Percentiles rank a stretch among this genome's conserved stretches.
phyloP scores from a whole-genome alignment of 1,284 basidiomycete species.

The Phenoliferia sp. region DNA sequence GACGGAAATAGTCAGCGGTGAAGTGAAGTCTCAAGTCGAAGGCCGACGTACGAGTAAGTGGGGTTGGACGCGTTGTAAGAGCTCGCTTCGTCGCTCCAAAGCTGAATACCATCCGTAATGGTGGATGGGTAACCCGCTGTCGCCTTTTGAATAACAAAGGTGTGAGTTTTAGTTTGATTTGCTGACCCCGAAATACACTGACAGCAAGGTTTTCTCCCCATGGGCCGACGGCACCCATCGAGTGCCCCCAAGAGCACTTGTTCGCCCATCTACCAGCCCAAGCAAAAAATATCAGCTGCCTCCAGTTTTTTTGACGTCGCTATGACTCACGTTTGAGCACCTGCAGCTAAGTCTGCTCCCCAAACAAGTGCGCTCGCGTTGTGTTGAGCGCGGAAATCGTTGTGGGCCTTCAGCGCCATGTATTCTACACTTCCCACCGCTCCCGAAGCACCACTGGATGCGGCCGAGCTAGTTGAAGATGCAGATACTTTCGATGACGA shows the following conservation, averaged over 20 bases:
- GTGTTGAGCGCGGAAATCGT: slow-evolving; percentile 22
- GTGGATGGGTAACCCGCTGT: background rate
- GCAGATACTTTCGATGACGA: background rate
- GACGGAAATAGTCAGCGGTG: background rate
- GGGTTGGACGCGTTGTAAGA: slow-evolving; percentile 17
- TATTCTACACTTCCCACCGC: background rate
- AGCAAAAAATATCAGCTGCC: background rate
- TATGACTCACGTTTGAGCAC: slow-evolving; percentile 6
- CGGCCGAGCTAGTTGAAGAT: background rate
- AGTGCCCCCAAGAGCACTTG: slow-evolving; percentile 24
- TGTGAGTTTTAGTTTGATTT: background rate
- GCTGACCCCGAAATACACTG: background rate
- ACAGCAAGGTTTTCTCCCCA: slow-evolving; percentile 30
- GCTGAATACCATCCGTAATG: slow-evolving; percentile 2
- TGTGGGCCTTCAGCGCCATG: slow-evolving; percentile 22
- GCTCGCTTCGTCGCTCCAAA: slow-evolving; percentile 23
- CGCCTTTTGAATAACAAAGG: background rate
- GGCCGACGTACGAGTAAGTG: slow-evolving; percentile 6
- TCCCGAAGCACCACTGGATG: background rate
- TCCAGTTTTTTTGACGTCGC: background rate
- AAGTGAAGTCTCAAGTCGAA: background rate
- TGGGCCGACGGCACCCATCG: slow-evolving; percentile 16
- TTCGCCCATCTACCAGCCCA: slow-evolving; percentile 9
- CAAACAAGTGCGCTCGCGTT: slow-evolving; percentile 14
- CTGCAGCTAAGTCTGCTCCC: slow-evolving; percentile 11